These are phyloP conservation scores for Pisolithus albus DNA, from an alignment of 768 basidiomycete genomes.

Conservation along the genomic window DNA sequence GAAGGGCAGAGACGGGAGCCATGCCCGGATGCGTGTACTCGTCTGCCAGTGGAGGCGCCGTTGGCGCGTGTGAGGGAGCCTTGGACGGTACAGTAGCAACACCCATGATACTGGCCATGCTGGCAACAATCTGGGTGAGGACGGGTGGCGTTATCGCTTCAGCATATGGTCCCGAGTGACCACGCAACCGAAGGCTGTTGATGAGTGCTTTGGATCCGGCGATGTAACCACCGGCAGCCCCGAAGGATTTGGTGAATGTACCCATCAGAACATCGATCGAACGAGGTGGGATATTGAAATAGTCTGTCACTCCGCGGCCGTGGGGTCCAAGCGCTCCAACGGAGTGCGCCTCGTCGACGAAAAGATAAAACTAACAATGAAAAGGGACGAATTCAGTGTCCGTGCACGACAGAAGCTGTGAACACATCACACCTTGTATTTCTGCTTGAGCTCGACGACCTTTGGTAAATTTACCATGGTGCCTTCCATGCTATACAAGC, in stretches of 20 bases:
- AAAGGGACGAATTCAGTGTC: background rate
- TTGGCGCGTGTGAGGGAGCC: slow-evolving; percentile 21
- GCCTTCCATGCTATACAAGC: slow-evolving; percentile 99
- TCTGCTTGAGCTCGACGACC: slow-evolving; percentile 81
- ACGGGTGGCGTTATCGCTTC: slow-evolving; percentile 91
- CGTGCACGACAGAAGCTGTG: slow-evolving; percentile 9
- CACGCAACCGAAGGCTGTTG: slow-evolving; percentile 71
- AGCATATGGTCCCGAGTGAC: slow-evolving; percentile 79
- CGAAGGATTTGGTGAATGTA: slow-evolving; percentile 94
- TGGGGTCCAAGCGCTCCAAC: slow-evolving; percentile 92
- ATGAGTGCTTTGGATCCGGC: slow-evolving; percentile 77
- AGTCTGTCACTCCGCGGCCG: slow-evolving; percentile 93
- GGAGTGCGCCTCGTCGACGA: slow-evolving; percentile 95
- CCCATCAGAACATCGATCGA: slow-evolving; percentile 95
- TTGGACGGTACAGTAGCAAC: slow-evolving; percentile 37
- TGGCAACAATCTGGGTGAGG: slow-evolving; percentile 82
- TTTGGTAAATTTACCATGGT: slow-evolving; percentile 79
- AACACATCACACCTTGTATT: slow-evolving; percentile 70
- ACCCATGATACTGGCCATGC: slow-evolving; percentile 98
- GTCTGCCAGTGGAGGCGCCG: slow-evolving; percentile 29
- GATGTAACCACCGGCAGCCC: slow-evolving; percentile 92
- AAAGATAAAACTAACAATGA: slow-evolving; percentile 82
- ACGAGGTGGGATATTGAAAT: slow-evolving; percentile 78
- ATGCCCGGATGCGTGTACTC: slow-evolving; percentile 60
- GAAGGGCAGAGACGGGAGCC: slow-evolving; percentile 56